Evolutionary conservation across 441 rosid species (phyloP), one percentile per base, ranked within the genome.

Genomic region (Viola pubescens): DNA sequence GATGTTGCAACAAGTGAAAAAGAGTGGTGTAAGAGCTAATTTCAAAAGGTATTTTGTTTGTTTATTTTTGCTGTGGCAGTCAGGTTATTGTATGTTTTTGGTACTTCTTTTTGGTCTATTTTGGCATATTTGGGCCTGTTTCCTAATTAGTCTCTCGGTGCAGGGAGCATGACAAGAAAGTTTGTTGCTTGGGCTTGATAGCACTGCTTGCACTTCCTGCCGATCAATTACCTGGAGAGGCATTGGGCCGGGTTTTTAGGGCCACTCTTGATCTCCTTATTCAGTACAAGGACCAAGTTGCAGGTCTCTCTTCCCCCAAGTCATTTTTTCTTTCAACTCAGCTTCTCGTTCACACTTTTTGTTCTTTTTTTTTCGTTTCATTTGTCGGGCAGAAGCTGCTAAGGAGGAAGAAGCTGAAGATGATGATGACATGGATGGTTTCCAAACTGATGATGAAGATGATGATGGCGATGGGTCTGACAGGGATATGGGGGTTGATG

Each of bases 111-210:
- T 3, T 58, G 58, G 34, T 26, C 34, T 26, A 37, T 19, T 39
- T 47, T 65, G 44, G 53, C 57, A 5, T 59, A 58, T 56, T 39
- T 47, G 4, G 50, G 56, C 19, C 45, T 37, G 51, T 37, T 51
- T 54, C 42, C 26, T 16, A 48, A 60, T 42, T 61, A 16, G 41
- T 61, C 41, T 77, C 58, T 68, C 55, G 44, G 58, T 61, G 66
- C 87, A 94, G 99, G 77, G 97, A 83, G 61, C 85, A 90, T 73
- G 95, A 85, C 71, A 94, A 94, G 78, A 94, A 94, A 77, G 94
- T 94, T 54, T 90, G 99, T 79, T 85, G 94, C 78, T 76, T 90
- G 86, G 99, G 99, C 13, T 77, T 90, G 82, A 82, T 86, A 43
- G 82, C 99, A 62, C 77, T 94, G 14, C 86, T 94, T 68, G 78